Base-by-base conservation (phyloP, 1,284 basidiomycete species). In the Rhodotorula sp. region DNA sequence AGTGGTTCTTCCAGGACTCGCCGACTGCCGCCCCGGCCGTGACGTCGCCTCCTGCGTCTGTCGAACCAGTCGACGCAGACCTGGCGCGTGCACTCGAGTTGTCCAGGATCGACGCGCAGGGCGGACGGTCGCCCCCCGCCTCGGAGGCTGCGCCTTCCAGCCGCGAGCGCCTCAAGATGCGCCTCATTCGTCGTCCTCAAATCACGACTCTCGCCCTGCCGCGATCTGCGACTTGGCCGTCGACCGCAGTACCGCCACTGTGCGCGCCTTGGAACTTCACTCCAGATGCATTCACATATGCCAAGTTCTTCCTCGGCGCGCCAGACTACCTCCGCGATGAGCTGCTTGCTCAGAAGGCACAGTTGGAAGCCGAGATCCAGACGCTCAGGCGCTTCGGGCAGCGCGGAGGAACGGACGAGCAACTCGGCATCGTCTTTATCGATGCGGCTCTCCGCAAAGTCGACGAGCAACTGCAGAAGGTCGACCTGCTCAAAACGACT, bases 161-260 rank as follows among this genome's bases (percentile, higher is more conserved):
- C 44, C 48, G 51, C 26, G 69, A 72, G 29, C 60, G 60, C 6
- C 71, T 95, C 76, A 87, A 87, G 55, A 90, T 99, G 89, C 89
- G 94, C 26, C 86, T 99, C 7, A 88, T 99, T 75, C 90, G 95
- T 78, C 87, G 95, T 12, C 95, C 95, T 6, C 91, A 93, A 78
- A 91, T 96, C 77, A 95, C 93, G 6, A 96, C 93, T 0, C 85
- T 99, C n/a, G 95, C 96, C 4, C 84, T 99, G 18, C 95, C 95
- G 57, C 88, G 91, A 42, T 95, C 95, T 0, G 79, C 84, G 14
- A 93, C 93, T 2, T 99, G 95, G 94, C 95, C 93, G 20, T 96
- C 91, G 6, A 91, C 93, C 71, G 85, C 93, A 0, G 83, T 98
- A n/a, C 89, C 91, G 17, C 89, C 91, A 22, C 91, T 95, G 75